Evolutionary conservation across 495 filamentous ascomycete species (phyloP).

Genomic region (Penicillium macrosclerotiorum): DNA sequence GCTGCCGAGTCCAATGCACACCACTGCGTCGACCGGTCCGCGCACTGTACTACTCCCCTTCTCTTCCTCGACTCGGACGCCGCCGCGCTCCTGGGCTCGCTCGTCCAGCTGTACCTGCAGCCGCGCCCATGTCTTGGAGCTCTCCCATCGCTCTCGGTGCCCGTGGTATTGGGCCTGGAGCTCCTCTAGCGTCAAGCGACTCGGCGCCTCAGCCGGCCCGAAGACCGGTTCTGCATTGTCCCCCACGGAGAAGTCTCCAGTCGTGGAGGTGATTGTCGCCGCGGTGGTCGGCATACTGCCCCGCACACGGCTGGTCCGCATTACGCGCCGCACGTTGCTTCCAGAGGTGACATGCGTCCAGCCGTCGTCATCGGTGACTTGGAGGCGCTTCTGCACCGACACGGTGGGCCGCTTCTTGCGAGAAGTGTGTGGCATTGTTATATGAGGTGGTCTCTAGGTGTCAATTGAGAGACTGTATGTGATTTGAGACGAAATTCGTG

Average conservation of each 20-base stretch:
- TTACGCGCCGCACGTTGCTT: slow-evolving; percentile 23
- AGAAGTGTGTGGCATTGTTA: slow-evolving; percentile 48
- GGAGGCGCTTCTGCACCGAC: slow-evolving; percentile 39
- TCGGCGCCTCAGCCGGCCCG: slow-evolving; percentile 33
- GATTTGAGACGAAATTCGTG: neutral
- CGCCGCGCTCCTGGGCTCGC: neutral
- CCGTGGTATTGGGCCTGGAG: slow-evolving; percentile 33
- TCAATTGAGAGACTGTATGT: neutral
- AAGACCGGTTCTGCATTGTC: slow-evolving; percentile 7
- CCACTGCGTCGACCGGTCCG: slow-evolving; percentile 24
- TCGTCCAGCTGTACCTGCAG: slow-evolving; percentile 10
- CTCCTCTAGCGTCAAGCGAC: slow-evolving; percentile 35
- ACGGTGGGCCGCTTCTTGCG: slow-evolving; percentile 34
- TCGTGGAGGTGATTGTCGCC: neutral
- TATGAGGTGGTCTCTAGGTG: neutral
- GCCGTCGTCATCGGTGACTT: slow-evolving; percentile 50
- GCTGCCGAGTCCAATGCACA: slow-evolving; percentile 58
- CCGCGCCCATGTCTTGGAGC: slow-evolving; percentile 27
- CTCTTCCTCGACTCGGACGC: neutral
- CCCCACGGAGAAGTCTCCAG: neutral
- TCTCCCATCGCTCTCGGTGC: slow-evolving; percentile 27
- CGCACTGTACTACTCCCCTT: neutral
- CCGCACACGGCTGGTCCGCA: slow-evolving; percentile 3
- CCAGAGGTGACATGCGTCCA: slow-evolving; percentile 55
- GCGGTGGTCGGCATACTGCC: neutral